Conservation (phyloP, 176 grass and related monocot genomes). For the Ensete glaucum region DNA sequence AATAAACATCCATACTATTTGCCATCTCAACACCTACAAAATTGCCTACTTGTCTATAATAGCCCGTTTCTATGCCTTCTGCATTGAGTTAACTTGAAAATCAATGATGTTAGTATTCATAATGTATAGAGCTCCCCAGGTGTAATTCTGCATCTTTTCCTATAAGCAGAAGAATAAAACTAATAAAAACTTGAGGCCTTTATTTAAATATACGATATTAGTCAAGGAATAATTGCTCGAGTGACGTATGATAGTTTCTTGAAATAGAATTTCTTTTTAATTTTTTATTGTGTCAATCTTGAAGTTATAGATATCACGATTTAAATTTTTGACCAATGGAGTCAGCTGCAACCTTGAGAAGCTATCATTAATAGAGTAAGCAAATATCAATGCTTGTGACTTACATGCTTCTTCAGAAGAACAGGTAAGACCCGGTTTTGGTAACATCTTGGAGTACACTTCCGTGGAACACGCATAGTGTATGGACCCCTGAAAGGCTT, state of each 20-base stretch:
- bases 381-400: neutral
- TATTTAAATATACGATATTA: too few relatives aligned
- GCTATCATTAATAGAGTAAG: neutral
- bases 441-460: slow-evolving; percentile 88
- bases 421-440: slow-evolving; percentile 73
- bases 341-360: neutral
- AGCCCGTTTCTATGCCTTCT: too few relatives aligned
- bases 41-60: too few relatives aligned
- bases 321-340: neutral
- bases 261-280: too few relatives aligned
- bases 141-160: too few relatives aligned
- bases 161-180: too few relatives aligned
- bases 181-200: too few relatives aligned
- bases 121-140: too few relatives aligned
- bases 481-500: slow-evolving; percentile 47
- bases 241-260: neutral
- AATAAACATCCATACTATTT: neutral
- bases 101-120: too few relatives aligned
- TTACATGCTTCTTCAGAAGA: slow-evolving; percentile 89
- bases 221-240: too few relatives aligned
- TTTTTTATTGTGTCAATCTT: neutral
- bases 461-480: slow-evolving; percentile 87
- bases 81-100: too few relatives aligned
- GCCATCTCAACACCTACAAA: too few relatives aligned
- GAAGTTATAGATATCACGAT: neutral